Evolutionary conservation across 2,329 filamentous ascomycete species (phyloP).

Genomic region (Fusarium buxicola): DNA sequence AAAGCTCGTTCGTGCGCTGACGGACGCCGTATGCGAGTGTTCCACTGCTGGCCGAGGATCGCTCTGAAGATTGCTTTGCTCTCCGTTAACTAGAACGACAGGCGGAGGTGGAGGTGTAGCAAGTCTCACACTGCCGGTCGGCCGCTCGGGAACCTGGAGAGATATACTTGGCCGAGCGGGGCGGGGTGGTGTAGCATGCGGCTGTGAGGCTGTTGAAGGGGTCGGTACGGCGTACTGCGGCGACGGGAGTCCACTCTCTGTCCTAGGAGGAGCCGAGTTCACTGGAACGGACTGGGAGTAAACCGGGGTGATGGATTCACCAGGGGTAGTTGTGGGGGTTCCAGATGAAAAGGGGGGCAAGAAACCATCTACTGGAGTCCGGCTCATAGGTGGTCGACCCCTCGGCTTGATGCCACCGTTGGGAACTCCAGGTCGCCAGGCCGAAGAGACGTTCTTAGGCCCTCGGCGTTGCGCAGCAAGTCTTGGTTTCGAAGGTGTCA

Average conservation of each 20-base stretch:
- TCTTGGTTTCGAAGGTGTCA: conserved; percentile 72
- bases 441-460: conserved; percentile 86
- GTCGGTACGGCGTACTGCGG: conserved; percentile 15
- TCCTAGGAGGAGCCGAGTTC: conserved; percentile 2
- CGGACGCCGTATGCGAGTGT: conserved; percentile 7
- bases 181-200: conserved; percentile 33
- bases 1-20: conserved; percentile 26
- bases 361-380: conserved; percentile 64
- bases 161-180: conserved; percentile 54
- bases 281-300: conserved; percentile 9
- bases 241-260: conserved; percentile 1
- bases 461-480: conserved; percentile 71
- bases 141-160: conserved; percentile 61
- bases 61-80: conserved; percentile 3
- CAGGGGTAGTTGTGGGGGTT: conserved; percentile 18
- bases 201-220: conserved; percentile 25
- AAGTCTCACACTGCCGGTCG: conserved; percentile 69
- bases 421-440: conserved; percentile 78
- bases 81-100: conserved; percentile 40
- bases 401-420: conserved; percentile 76
- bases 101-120: conserved; percentile 67
- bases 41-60: not conserved
- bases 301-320: conserved; percentile 20
- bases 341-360: conserved; percentile 25
- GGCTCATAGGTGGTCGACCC: conserved; percentile 81